Conservation (phyloP, 257 asterid genomes). For the Ehretia macrophylla region DNA sequence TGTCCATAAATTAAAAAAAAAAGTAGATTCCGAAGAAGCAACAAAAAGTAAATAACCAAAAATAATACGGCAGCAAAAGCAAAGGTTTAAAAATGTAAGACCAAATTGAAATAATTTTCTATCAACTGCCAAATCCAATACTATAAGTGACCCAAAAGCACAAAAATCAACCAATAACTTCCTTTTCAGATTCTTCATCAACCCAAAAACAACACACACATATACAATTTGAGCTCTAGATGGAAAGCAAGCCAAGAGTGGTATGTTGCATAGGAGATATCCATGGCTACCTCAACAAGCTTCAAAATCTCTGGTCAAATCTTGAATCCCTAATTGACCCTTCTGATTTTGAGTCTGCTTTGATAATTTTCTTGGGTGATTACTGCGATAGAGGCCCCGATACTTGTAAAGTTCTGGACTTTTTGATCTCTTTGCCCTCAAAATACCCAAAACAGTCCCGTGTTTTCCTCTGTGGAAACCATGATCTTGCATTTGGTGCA, state of each 20-base stretch:
- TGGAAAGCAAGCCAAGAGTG: conserved; percentile 37
- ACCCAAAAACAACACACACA: neutral
- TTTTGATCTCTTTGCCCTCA: conserved; percentile 63
- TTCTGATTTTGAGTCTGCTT: conserved; percentile 66
- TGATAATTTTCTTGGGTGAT: conserved; percentile 81
- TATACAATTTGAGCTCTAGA: conserved; percentile 4
- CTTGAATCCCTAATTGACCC: conserved; percentile 52
- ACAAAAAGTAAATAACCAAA: no score
- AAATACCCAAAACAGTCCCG: conserved; percentile 80
- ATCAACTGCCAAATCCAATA: no score
- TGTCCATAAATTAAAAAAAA: no score
- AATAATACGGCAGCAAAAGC: no score
- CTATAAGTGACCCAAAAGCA: no score
- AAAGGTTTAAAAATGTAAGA: no score
- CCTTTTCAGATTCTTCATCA: neutral
- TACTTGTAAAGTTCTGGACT: conserved; percentile 59
- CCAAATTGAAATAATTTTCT: no score
- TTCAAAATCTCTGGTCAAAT: conserved; percentile 69
- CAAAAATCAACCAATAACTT: conserved; percentile 28
- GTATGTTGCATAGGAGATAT: conserved; percentile 80
- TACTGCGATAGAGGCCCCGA: conserved; percentile 86
- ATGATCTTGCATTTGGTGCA: conserved; percentile 82
- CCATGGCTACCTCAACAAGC: conserved; percentile 73
- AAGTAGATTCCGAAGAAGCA: no score
- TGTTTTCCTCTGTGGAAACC: conserved; percentile 85